These are phyloP conservation scores for Gossypium thurberi DNA, from an alignment of 345 rosid genomes.

Conservation along the genomic window DNA sequence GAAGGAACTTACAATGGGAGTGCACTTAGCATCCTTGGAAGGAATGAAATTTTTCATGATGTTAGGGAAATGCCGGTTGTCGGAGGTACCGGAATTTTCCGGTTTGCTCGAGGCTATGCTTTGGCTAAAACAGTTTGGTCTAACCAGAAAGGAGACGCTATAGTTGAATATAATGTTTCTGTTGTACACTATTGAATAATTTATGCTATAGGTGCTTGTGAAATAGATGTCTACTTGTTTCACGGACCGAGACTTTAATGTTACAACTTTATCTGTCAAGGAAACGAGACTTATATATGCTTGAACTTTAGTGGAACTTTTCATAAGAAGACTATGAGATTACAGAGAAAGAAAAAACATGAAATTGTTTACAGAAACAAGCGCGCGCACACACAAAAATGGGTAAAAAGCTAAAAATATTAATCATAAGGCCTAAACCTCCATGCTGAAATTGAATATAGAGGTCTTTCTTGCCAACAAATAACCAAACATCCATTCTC, in stretches of 20 bases:
- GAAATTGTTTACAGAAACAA: conserved; percentile 29
- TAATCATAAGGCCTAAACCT: conserved; percentile 41
- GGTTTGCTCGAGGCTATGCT: conserved; percentile 27
- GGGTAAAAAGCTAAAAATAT: conserved; percentile 8
- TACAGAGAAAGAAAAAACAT: conserved; percentile 17
- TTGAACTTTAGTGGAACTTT: not conserved
- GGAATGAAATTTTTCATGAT: not conserved
- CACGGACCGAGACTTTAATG: too few relatives aligned
- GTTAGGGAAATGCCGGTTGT: conserved; percentile 28
- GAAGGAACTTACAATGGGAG: conserved; percentile 27
- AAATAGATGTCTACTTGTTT: not conserved
- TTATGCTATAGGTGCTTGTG: not conserved
- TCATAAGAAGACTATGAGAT: conserved; percentile 16
- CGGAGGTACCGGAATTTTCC: conserved; percentile 32
- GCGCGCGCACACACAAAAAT: not conserved
- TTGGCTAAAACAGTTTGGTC: conserved; percentile 17
- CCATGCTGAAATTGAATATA: conserved; percentile 67
- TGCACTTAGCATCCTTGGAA: conserved; percentile 17
- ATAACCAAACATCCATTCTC: conserved; percentile 49
- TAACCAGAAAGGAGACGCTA: conserved; percentile 11
- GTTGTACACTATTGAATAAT: conserved; percentile 14
- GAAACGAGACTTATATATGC: too few relatives aligned
- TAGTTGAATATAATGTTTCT: conserved; percentile 24
- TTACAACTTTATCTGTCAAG: too few relatives aligned
- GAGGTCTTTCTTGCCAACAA: conserved; percentile 59